Base-by-base conservation (phyloP, 306 rosid genomes). In the Pachyrhizus erosus region DNA sequence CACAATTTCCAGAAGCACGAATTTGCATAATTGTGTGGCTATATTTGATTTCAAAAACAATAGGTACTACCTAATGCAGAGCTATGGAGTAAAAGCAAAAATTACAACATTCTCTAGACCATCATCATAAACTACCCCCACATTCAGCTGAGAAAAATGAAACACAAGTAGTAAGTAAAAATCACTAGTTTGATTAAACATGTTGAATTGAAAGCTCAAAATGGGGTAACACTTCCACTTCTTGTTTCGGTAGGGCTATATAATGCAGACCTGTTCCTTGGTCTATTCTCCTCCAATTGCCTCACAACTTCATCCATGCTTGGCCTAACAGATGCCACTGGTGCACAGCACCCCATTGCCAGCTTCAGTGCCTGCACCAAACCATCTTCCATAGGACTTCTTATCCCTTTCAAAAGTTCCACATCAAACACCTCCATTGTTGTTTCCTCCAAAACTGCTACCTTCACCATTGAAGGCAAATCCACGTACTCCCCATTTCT, bases 261-360 rank as follows among this genome's bases (percentile, higher is more conserved):
- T 84, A 96, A 86, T 73, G 99, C 96, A 75, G 99, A 96, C 84
- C 97, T 89, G 79, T 96, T 96, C 82, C 99, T 92, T 81, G 99
- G 99, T 78, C 99, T 91, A 84, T 94, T 93, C 85, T 96, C 99
- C 84, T 96, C 99, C 89, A 96, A 88, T 80, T 96, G 98, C 91
- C 93, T 91, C 86, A 96, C 97, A 75, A 96, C 94, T 85, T 96
- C 99, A 4, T 96, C 97, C 97, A 96, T 96, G 87, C 89, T 83
- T 2, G 99, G 99, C 82, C 99, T 92, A 57, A 96, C 98, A 0
- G 98, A 78, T 43, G 94, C 92, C 78, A 96, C 98, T 3, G 99
- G 99, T 40, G 99, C 98, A 77, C 99, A 96, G 79, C 99, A 96
- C 9, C 99, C 99, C 99, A 96, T 96, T 58, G 98, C 99, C 17